These are phyloP conservation scores for Apostasia ramifera DNA, from an alignment of 106 monocot species.

Conservation along the genomic window DNA sequence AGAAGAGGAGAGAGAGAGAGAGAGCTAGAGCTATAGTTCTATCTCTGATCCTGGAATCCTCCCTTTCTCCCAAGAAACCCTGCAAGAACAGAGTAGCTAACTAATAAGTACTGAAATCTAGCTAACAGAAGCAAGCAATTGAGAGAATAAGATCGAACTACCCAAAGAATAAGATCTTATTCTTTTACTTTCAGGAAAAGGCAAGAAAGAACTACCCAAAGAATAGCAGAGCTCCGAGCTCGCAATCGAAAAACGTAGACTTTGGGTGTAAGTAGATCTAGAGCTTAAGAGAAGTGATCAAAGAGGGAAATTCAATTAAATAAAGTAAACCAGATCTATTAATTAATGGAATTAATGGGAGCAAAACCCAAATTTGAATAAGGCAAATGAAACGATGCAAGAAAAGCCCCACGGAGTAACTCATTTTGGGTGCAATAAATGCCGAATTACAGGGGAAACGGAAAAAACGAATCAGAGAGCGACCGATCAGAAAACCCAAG, in stretches of 20 bases:
- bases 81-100: not conserved
- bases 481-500: not conserved
- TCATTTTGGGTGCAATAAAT: conserved; percentile 1
- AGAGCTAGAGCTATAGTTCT: too few species aligned
- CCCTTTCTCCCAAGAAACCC: conserved; percentile 6
- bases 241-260: not conserved
- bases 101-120: not conserved
- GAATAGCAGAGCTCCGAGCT: not conserved
- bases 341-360: too few species aligned
- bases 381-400: not conserved
- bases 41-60: conserved; percentile 11
- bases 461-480: not conserved
- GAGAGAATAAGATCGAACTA: not conserved
- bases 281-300: not conserved
- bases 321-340: not conserved
- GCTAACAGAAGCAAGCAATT: not conserved
- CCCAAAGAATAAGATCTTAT: not conserved
- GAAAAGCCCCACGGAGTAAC: not conserved
- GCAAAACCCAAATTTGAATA: too few species aligned
- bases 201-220: not conserved
- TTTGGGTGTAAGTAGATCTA: not conserved
- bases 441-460: not conserved
- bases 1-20: too few species aligned
- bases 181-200: not conserved
- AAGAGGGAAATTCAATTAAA: not conserved